Evolutionary conservation across 169 alveolate genomes (phyloP), one percentile per base, ranked within the genome.

Genomic region (Ichthyophthirius multifiliis): DNA sequence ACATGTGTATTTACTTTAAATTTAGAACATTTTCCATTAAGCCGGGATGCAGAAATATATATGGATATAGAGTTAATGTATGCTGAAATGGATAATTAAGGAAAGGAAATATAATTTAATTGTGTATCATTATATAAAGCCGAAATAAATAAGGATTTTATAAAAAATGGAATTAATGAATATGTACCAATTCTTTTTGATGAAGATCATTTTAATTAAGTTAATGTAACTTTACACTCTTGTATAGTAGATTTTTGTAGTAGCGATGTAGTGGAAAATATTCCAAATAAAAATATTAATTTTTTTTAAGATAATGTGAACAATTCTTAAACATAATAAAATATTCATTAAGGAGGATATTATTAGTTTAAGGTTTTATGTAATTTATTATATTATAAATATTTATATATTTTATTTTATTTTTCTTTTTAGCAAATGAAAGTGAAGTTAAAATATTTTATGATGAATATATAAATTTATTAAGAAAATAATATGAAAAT

Each of bases 171-270:
- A 9, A 75, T 78, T 9, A 73, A 67, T 65, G 79, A 78, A 78
- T 78, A 78, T 78, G 48, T 77, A 1, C 84, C 84, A 0, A 65
- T 77, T 12, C 37, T 77, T 39, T 77, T 77, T 77, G 84, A 77
- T 77, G 71, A 31, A 39, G 62, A 77, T 64, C 84, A 77, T 65
- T 77, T 77, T 30, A 62, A 74, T 35, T 16, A 35, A 32, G 84
- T 65, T 35, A 45, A 65, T 37, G 39, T 73, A 31, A 77, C 77
- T 30, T 18, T 77, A 3, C 75, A 77, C 34, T 77, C 84, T 5
- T 55, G 71, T 23, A 55, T 55, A 34, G 13, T 23, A 5, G 71
- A 55, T 27, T 55, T 55, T 27, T 55, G 71, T 7, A n/a, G 9
- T n/a, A n/a, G n/a, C n/a, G n/a, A n/a, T n/a, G n/a, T n/a, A n/a